phyloP scores from a whole-genome alignment of 1,139 yeast species.

The Hanseniaspora gamundiae region DNA sequence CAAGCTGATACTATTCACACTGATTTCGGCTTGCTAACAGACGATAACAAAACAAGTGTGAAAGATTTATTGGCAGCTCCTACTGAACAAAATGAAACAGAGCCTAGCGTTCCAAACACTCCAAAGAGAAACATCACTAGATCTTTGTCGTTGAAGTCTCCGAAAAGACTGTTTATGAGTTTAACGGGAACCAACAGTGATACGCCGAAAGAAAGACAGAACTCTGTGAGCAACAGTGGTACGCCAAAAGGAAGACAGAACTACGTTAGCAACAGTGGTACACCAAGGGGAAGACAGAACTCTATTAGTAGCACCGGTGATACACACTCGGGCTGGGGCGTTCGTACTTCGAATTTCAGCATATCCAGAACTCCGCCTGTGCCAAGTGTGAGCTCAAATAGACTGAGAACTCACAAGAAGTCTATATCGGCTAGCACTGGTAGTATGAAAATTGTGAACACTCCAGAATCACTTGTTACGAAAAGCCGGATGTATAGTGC shows the following conservation, averaged over 20 bases:
- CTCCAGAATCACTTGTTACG: not conserved
- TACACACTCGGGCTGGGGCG: conserved; percentile 25
- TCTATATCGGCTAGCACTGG: not conserved
- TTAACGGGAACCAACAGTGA: not conserved
- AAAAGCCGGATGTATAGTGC: conserved; percentile 2
- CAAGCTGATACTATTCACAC: too few relatives aligned
- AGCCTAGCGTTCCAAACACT: not conserved
- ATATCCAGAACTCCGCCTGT: not conserved
- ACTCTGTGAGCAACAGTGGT: not conserved
- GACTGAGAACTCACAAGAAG: not conserved
- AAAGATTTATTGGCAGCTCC: too few relatives aligned
- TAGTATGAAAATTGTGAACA: not conserved
- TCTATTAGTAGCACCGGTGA: conserved; percentile 12
- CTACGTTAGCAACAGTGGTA: conserved; percentile 2
- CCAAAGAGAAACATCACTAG: conserved; percentile 5
- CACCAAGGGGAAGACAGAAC: not conserved
- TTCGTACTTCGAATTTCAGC: conserved; percentile 3
- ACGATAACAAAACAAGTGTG: too few relatives aligned
- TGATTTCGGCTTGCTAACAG: too few relatives aligned
- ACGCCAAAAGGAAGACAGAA: not conserved
- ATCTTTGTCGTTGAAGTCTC: conserved; percentile 7
- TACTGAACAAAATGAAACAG: too few relatives aligned
- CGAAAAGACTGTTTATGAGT: conserved; percentile 5
- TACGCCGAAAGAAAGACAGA: not conserved
- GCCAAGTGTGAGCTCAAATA: not conserved